Percentiles rank a stretch among this genome's conserved stretches.
These are phyloP conservation scores for Eimeria nieschulzi DNA, from an alignment of 169 alveolate genomes.

Conservation along the genomic window DNA sequence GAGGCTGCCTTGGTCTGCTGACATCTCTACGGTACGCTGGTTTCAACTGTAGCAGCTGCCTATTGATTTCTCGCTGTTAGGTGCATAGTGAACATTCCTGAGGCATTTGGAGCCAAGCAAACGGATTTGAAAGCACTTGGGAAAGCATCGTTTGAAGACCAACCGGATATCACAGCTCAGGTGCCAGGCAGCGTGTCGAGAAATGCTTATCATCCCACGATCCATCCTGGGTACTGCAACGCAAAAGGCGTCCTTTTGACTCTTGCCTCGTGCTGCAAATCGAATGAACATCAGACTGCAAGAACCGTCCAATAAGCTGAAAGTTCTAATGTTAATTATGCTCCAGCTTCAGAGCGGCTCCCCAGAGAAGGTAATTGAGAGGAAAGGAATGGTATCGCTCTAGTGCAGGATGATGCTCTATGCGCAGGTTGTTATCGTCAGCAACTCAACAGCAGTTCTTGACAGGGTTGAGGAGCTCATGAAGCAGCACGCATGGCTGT, in stretches of 20 bases:
- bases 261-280: not conserved
- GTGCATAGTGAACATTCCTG: not conserved
- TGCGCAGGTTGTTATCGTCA: conserved; percentile 44
- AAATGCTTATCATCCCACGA: not conserved
- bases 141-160: not conserved
- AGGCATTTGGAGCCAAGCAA: not conserved
- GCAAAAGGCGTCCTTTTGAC: not conserved
- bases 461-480: conserved; percentile 6
- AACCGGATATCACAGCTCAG: not conserved
- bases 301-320: conserved; percentile 5
- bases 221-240: not conserved
- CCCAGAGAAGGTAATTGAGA: not conserved
- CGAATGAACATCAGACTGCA: not conserved
- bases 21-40: conserved; percentile 36
- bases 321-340: no score
- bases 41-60: not conserved
- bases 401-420: not conserved
- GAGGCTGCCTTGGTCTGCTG: not conserved
- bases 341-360: not conserved
- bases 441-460: conserved; percentile 38
- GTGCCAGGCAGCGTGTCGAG: not conserved
- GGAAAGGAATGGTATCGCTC: not conserved
- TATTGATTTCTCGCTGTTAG: not conserved
- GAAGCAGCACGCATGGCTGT: not conserved
- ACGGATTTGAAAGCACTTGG: not conserved